Percentiles rank a stretch among this genome's conserved stretches.
phyloP scores from a whole-genome alignment of 2,329 filamentous ascomycete species.

The Verticillium alfalfae region DNA sequence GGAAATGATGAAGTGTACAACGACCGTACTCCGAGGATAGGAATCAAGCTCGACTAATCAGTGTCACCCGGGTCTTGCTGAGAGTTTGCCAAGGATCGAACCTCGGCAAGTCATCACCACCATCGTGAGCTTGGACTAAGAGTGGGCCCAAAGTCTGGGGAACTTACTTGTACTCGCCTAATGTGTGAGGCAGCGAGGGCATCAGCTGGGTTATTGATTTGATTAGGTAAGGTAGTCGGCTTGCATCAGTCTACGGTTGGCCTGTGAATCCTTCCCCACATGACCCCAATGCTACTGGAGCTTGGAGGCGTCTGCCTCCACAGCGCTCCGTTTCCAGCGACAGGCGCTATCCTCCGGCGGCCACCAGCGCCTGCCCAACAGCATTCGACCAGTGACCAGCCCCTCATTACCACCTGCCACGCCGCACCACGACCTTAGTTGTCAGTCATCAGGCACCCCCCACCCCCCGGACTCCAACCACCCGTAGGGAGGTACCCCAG shows the following conservation, averaged over 20 bases:
- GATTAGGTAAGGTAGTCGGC: background rate
- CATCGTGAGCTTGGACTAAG: background rate
- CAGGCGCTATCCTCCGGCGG: background rate
- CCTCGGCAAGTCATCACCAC: background rate
- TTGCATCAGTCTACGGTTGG: background rate
- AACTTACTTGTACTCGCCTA: background rate
- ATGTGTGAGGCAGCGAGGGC: no score
- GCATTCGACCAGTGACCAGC: background rate
- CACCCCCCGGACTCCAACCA: background rate
- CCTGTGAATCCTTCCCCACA: background rate
- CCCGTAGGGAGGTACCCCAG: background rate
- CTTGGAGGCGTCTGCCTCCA: background rate
- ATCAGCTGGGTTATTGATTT: background rate
- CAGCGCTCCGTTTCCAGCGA: background rate
- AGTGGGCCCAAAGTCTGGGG: background rate
- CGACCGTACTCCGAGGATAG: background rate
- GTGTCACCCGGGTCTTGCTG: background rate
- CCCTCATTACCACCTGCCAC: background rate
- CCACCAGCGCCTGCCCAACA: background rate
- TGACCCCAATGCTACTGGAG: background rate
- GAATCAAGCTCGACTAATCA: background rate
- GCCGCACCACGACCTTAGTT: background rate
- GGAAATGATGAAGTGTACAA: background rate
- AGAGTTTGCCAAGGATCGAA: background rate
- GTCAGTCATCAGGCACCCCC: slow-evolving; percentile 2